Conservation (phyloP, 192 early-diverging fungal species). For the Backusella macrospora region DNA sequence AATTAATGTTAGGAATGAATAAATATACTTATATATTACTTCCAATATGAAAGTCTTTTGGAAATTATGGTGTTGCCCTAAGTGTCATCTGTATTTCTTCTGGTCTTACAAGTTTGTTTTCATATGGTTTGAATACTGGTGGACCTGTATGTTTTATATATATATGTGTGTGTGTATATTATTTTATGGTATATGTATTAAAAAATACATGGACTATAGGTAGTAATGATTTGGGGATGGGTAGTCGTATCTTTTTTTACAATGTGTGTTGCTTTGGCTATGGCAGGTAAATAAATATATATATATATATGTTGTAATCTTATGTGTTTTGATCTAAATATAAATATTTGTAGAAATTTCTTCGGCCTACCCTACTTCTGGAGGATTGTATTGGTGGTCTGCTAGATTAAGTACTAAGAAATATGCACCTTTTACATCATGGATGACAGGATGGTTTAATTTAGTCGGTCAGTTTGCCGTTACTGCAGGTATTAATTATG, state of each 20-base stretch:
- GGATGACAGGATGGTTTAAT: slow-evolving; percentile 61
- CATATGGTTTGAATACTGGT: slow-evolving; percentile 47
- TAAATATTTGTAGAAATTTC: slow-evolving; percentile 45
- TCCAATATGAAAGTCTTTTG: slow-evolving; percentile 23
- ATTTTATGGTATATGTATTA: neutral
- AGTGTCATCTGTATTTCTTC: slow-evolving; percentile 52
- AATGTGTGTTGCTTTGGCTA: slow-evolving; percentile 40
- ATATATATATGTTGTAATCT: neutral
- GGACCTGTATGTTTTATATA: slow-evolving; percentile 39
- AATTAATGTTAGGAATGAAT: neutral
- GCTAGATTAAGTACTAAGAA: slow-evolving; percentile 29
- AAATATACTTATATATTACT: neutral
- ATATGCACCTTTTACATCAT: slow-evolving; percentile 49
- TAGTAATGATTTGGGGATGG: slow-evolving; percentile 45
- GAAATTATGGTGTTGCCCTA: slow-evolving; percentile 44
- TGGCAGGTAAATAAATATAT: slow-evolving; percentile 34
- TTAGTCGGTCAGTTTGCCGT: slow-evolving; percentile 57
- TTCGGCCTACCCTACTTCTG: slow-evolving; percentile 49
- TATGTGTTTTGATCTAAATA: neutral
- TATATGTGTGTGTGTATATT: too few relatives aligned
- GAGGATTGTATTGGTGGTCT: slow-evolving; percentile 42
- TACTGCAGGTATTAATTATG: slow-evolving; percentile 56
- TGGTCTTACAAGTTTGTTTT: slow-evolving; percentile 50
- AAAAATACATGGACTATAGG: neutral
- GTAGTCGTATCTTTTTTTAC: slow-evolving; percentile 46